Evolutionary conservation across 441 rosid species (phyloP).

Genomic region (Capsella rubella): DNA sequence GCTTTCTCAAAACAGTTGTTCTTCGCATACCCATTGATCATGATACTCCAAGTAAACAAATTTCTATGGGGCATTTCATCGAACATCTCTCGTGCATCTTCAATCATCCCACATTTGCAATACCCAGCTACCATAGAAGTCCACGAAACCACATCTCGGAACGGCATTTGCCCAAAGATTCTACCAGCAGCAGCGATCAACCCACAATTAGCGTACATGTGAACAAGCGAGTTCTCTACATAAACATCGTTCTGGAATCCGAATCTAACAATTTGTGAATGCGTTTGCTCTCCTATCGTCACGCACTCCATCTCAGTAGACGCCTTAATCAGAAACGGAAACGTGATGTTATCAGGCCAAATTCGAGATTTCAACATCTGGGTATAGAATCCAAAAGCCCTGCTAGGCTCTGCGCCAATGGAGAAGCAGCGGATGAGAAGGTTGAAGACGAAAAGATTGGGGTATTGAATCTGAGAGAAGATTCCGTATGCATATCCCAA

Average conservation of each 20-base stretch:
- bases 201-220: conserved; percentile 65
- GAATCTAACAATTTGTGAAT: conserved; percentile 55
- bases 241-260: conserved; percentile 63
- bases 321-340: conserved; percentile 67
- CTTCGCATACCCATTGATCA: conserved; percentile 70
- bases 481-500: conserved; percentile 51
- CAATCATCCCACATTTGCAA: conserved; percentile 52
- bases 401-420: conserved; percentile 46
- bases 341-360: conserved; percentile 69
- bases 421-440: conserved; percentile 62
- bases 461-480: conserved; percentile 54
- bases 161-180: conserved; percentile 48
- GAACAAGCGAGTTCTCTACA: conserved; percentile 66
- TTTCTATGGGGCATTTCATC: conserved; percentile 77
- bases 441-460: conserved; percentile 65
- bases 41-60: conserved; percentile 72
- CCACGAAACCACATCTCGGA: conserved; percentile 72
- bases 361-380: conserved; percentile 48
- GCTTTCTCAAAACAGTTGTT: conserved; percentile 55
- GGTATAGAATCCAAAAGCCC: conserved; percentile 52
- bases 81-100: conserved; percentile 64
- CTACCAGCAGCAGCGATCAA: conserved; percentile 54
- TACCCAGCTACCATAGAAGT: conserved; percentile 68
- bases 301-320: conserved; percentile 52
- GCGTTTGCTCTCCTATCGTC: conserved; percentile 58